Conservation (phyloP, 2,329 filamentous ascomycete species). For the Diaporthe vexans region DNA sequence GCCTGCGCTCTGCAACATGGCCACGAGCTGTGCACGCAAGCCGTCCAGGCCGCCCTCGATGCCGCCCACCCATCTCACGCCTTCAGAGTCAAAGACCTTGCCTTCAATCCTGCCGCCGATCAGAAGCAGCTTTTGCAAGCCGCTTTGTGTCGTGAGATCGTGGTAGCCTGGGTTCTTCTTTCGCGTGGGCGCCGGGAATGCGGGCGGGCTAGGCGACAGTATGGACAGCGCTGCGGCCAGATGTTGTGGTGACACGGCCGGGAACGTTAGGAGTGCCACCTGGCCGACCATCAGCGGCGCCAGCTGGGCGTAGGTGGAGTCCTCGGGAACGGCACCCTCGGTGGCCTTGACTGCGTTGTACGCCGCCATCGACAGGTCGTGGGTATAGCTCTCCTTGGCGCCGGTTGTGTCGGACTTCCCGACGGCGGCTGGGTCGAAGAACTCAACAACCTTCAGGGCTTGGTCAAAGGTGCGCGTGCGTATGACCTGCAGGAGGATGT, state of each 20-base stretch:
- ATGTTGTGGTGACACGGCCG: slow-evolving; percentile 85
- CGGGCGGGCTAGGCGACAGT: slow-evolving; percentile 77
- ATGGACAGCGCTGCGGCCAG: slow-evolving; percentile 85
- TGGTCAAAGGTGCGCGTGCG: slow-evolving; percentile 91
- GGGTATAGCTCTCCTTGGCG: slow-evolving; percentile 55
- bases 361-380: slow-evolving; percentile 69
- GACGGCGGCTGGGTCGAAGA: slow-evolving; percentile 70
- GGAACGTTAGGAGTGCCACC: slow-evolving; percentile 83
- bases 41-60: slow-evolving; percentile 87
- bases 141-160: slow-evolving; percentile 83
- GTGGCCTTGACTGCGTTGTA: slow-evolving; percentile 62
- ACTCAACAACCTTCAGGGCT: slow-evolving; percentile 88
- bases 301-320: slow-evolving; percentile 70
- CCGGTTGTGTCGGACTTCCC: slow-evolving; percentile 49
- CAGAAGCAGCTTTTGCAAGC: slow-evolving; percentile 87
- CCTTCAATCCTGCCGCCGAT: slow-evolving; percentile 90
- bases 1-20: slow-evolving; percentile 84
- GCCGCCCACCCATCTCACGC: slow-evolving; percentile 74
- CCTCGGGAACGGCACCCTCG: slow-evolving; percentile 49
- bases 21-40: slow-evolving; percentile 84
- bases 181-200: slow-evolving; percentile 84
- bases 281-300: slow-evolving; percentile 86
- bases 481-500: slow-evolving; percentile 84
- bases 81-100: slow-evolving; percentile 83
- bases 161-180: slow-evolving; percentile 85